Base-by-base conservation (phyloP, 345 rosid species). In the Rubroshorea leprosula region DNA sequence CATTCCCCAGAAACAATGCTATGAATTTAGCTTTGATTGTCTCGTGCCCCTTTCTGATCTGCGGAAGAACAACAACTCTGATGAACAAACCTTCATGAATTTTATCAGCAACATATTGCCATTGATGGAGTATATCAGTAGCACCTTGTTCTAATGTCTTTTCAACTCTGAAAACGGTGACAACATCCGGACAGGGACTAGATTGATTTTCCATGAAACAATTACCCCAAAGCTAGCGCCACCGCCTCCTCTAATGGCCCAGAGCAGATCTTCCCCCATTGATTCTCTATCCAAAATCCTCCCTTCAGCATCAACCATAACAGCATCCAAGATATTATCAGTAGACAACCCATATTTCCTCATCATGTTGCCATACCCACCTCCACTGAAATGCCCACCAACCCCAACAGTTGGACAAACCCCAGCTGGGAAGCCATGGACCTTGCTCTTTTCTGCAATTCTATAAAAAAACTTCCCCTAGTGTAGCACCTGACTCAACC, bases 231-330 rank as follows among this genome's bases (percentile, higher is more conserved):
- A 80, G 35, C 78, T 80, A 0, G 71, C 75, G 8, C 73, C 76
- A 1, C 82, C 78, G 0, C 82, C 80, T 3, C 84, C 81, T 25
- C 76, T 35, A 19, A 80, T 77, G 0, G 82, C 85, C 82, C 85
- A 80, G 38, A 80, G 77, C 6, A 77, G 61, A 63, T 75, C 82
- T 18, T 80, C 80, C 0, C 82, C 78, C 85, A 74, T 80, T 20
- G 71, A 27, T 31, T 67, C 41, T 39, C 85, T 38, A 39, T 77
- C 69, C 17, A 74, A 56, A n/a, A 77, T 16, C n/a, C 41, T 66
- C 0, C 78, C 82, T 0, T 17, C 25, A 11, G 51, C 74, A 61
- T 80, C 78, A 4, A 80, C 76, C 0, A 77, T 57, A 23, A 49
- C 31, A 0, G 80, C 85, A 50, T 77, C 85, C 0, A 70, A 51